phyloP scores from a whole-genome alignment of 306 rosid genomes.

The Quillaja saponaria region DNA sequence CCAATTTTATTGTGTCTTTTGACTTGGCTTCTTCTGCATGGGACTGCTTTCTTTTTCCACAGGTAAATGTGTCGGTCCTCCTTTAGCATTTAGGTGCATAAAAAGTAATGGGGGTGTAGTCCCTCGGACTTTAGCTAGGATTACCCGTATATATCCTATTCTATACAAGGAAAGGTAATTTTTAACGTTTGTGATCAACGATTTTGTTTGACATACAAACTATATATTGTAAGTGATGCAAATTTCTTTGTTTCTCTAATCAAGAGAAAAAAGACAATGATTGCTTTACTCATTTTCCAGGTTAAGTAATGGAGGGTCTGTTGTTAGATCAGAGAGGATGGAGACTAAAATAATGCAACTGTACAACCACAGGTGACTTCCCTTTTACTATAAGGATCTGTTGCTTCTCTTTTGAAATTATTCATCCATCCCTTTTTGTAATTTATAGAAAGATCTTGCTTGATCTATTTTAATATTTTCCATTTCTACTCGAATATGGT shows the following conservation, averaged over 20 bases:
- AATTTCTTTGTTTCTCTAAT: slow-evolving; percentile 24
- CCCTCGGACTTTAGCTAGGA: slow-evolving; percentile 81
- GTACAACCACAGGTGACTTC: slow-evolving; percentile 65
- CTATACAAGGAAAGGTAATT: slow-evolving; percentile 82
- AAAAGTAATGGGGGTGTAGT: slow-evolving; percentile 74
- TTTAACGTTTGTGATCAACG: slow-evolving; percentile 13
- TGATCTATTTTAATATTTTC: slow-evolving; percentile 17
- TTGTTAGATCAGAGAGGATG: slow-evolving; percentile 85
- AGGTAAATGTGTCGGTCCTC: slow-evolving; percentile 72
- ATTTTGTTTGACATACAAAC: slow-evolving; percentile 21
- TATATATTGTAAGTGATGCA: slow-evolving; percentile 18
- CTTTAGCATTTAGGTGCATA: slow-evolving; percentile 84
- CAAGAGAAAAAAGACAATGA: slow-evolving; percentile 1
- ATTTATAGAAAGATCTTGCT: slow-evolving; percentile 20
- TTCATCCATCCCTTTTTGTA: slow-evolving; percentile 19
- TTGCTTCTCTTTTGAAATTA: slow-evolving; percentile 13
- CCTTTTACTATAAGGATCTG: background rate
- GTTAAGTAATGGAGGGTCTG: slow-evolving; percentile 63
- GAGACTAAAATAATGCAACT: slow-evolving; percentile 58
- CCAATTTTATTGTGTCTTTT: slow-evolving; percentile 22
- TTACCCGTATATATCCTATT: slow-evolving; percentile 77
- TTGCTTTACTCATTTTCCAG: slow-evolving; percentile 39
- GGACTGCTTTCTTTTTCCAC: slow-evolving; percentile 21
- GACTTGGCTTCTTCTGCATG: slow-evolving; percentile 31
- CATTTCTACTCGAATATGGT: background rate